Conservation (phyloP, 345 rosid genomes). For the Euphorbia pulcherrima region DNA sequence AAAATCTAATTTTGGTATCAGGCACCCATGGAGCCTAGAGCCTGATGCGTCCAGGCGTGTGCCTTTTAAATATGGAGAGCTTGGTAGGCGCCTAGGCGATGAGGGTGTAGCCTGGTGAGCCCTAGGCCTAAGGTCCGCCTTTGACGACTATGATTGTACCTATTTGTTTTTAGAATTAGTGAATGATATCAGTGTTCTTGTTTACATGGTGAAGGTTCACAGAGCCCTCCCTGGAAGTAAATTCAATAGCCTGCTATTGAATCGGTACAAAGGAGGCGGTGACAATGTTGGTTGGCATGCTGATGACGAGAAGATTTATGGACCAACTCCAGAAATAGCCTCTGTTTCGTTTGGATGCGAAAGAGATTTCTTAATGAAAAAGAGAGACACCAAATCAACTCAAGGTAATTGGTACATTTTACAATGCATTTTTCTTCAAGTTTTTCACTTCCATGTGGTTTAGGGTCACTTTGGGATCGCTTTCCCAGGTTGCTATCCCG, state of each 20-base stretch:
- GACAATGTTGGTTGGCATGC: slow-evolving; percentile 91
- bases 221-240: slow-evolving; percentile 66
- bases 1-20: no score
- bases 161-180: slow-evolving; percentile 1
- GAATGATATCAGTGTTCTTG: slow-evolving; percentile 1
- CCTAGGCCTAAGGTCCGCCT: no score
- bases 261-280: slow-evolving; percentile 66
- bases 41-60: no score
- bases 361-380: slow-evolving; percentile 71
- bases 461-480: no score
- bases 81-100: no score
- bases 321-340: slow-evolving; percentile 67
- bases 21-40: no score
- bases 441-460: not conserved
- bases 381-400: slow-evolving; percentile 43
- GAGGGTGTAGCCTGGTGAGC: no score
- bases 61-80: no score
- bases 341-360: slow-evolving; percentile 90
- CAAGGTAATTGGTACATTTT: slow-evolving; percentile 32
- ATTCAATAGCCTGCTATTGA: slow-evolving; percentile 81
- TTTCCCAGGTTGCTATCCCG: no score
- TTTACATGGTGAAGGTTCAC: slow-evolving; percentile 49
- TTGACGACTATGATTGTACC: not conserved
- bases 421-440: not conserved
- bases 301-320: slow-evolving; percentile 77